Evolutionary conservation across 2,329 filamentous ascomycete species (phyloP), one percentile per base, ranked within the genome.

Genomic region (Claviceps africana): DNA sequence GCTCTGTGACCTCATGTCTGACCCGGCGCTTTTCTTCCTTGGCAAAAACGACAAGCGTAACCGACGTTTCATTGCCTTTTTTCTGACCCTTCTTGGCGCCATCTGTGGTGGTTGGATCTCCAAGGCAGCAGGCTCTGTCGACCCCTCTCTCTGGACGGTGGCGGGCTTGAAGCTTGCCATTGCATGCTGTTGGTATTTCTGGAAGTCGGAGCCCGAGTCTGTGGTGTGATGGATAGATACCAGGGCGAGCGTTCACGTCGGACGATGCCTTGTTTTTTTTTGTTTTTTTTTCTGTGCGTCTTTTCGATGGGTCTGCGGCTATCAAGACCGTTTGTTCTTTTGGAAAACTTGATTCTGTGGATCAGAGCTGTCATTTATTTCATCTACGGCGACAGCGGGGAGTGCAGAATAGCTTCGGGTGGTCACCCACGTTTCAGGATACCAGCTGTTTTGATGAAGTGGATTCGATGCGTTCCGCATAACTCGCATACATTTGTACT

Each of bases 1-100:
- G 40, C 76, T 77, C 58, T 76, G 72, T 59, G 76, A 78, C 58
- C 58, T 79, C 25, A 68, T 75, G 58, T 73, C 71, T 19, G 76
- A 79, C 58, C 70, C 71, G 3, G 64, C 70, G 39, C 61, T 78
- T 13, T 66, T 76, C n/a, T 65, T 69, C 1, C 19, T 52, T 2
- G 56, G 55, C 45, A 65, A 70, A 13, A 79, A 79, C 55, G 65
- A 68, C 17, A 75, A 77, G 62, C 64, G 76, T 39, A 74, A 78
- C 61, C 65, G 76, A 9, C 62, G 76, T 9, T 62, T 73, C 22
- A 59, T 63, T 0, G 70, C 71, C 25, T 71, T 73, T 9, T 62
- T 77, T 1, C 56, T 74, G 17, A 64, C 77, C 28, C 60, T 79
- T 4, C 56, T 65, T 2, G 75, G 75, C 4, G 74, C 69, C 4